Evolutionary conservation across 148 eudicot genomes (phyloP).

Genomic region (Nepenthes gracilis): DNA sequence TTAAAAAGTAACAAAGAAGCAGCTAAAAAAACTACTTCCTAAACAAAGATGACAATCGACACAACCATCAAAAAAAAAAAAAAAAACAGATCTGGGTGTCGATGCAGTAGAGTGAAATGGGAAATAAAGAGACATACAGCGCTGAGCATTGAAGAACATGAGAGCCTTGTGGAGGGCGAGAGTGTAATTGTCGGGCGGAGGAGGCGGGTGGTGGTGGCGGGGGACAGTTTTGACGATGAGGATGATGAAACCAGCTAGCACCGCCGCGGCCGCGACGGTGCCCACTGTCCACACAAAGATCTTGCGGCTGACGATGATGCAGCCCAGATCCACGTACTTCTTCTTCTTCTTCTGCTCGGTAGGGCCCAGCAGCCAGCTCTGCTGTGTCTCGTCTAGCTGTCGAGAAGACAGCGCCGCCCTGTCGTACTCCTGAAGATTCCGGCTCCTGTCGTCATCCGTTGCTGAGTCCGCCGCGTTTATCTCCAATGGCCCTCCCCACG

Average conservation of each 20-base stretch:
- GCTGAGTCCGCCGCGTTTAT: slow-evolving; percentile 73
- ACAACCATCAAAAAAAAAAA: not conserved
- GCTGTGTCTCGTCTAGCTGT: slow-evolving; percentile 89
- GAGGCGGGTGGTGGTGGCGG: slow-evolving; percentile 33
- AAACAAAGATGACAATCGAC: not conserved
- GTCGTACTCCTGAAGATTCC: slow-evolving; percentile 79
- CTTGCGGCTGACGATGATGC: slow-evolving; percentile 67
- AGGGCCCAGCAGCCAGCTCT: slow-evolving; percentile 92
- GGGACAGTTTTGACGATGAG: slow-evolving; percentile 69
- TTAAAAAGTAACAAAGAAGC: too few species aligned
- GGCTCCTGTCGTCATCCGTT: slow-evolving; percentile 89
- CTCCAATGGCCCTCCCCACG: slow-evolving; percentile 96
- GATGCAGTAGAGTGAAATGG: not conserved
- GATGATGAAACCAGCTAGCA: slow-evolving; percentile 44
- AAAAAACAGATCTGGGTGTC: not conserved
- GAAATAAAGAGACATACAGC: slow-evolving; percentile 27
- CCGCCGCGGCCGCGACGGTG: slow-evolving; percentile 36
- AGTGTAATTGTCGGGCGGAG: slow-evolving; percentile 84
- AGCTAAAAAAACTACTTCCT: not conserved
- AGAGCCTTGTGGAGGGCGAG: slow-evolving; percentile 66
- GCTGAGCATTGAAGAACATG: slow-evolving; percentile 94
- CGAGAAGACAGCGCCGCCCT: slow-evolving; percentile 63
- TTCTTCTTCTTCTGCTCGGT: slow-evolving; percentile 82
- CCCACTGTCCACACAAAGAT: slow-evolving; percentile 82
- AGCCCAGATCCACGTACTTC: slow-evolving; percentile 91